Percentiles rank a stretch among this genome's conserved stretches.
Evolutionary conservation across 225 moss, liverwort and hornwort species (phyloP).

Genomic region (Polytrichum commune): DNA sequence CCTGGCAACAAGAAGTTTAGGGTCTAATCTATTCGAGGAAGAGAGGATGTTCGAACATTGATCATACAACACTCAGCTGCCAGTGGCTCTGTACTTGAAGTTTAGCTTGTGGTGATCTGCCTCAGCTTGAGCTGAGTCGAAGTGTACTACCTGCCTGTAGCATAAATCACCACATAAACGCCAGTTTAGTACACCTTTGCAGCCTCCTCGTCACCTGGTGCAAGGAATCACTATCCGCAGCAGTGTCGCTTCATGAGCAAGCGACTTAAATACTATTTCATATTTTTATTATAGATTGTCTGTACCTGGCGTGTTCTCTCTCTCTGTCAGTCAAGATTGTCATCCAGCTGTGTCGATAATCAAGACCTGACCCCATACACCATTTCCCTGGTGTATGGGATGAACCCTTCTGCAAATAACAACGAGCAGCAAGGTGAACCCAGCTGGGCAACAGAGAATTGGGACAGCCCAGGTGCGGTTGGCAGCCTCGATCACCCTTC

Average conservation of each 20-base stretch:
- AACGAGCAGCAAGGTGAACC: conserved; percentile 96
- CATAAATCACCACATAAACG: background rate
- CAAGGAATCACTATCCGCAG: background rate
- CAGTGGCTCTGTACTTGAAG: background rate
- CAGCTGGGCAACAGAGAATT: conserved; percentile 87
- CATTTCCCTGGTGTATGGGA: conserved; percentile 81
- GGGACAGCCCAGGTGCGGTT: conserved; percentile 81
- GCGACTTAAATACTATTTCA: conserved; percentile 20
- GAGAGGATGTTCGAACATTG: background rate
- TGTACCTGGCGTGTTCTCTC: conserved; percentile 69
- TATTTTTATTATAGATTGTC: conserved; percentile 21
- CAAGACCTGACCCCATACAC: conserved; percentile 27
- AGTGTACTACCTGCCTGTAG: background rate
- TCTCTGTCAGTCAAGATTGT: conserved; percentile 67
- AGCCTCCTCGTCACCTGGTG: background rate
- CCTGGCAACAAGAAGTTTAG: too few species aligned
- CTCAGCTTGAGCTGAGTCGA: background rate
- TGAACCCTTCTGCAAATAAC: conserved; percentile 96
- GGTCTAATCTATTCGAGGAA: too few species aligned
- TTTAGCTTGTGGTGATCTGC: background rate
- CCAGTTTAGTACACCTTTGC: background rate
- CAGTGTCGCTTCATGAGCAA: conserved; percentile 19
- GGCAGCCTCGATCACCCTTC: conserved; percentile 62
- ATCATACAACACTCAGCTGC: background rate
- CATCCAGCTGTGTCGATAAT: conserved; percentile 40